phyloP scores from a whole-genome alignment of 2,329 filamentous ascomycete genomes.

The Canariomyces notabilis region DNA sequence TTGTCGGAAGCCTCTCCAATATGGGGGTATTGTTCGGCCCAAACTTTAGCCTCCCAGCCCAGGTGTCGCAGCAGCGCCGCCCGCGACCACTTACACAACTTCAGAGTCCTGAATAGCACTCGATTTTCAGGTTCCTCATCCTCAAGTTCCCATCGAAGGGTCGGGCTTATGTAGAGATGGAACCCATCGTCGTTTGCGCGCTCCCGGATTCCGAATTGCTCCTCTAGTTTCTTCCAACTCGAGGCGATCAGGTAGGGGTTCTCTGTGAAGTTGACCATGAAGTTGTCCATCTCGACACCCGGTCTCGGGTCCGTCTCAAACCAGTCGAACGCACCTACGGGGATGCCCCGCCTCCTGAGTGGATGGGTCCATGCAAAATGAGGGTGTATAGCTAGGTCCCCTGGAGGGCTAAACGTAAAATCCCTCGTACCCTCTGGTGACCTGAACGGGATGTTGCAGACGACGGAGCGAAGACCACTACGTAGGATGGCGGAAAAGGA shows the following conservation, averaged over 20 bases:
- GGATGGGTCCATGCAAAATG: slow-evolving; percentile 14
- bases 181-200: neutral
- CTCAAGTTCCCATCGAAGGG: too few species aligned
- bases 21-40: too few species aligned
- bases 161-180: slow-evolving; percentile 3
- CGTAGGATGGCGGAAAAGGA: slow-evolving; percentile 12
- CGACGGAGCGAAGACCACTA: slow-evolving; percentile 7
- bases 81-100: too few species aligned
- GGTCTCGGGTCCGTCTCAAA: slow-evolving; percentile 14
- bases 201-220: slow-evolving; percentile 2
- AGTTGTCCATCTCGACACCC: slow-evolving; percentile 12
- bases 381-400: too few species aligned
- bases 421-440: neutral
- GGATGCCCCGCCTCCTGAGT: neutral
- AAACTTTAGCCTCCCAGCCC: too few species aligned
- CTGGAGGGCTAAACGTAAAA: too few species aligned
- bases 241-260: neutral
- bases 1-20: too few species aligned
- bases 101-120: too few species aligned
- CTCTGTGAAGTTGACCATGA: neutral
- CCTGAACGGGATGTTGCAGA: slow-evolving; percentile 5
- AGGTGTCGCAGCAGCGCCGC: too few species aligned
- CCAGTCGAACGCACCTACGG: slow-evolving; percentile 10
- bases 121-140: too few species aligned
- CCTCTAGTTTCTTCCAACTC: slow-evolving; percentile 8